These are phyloP conservation scores for Chlamydomonas sp. DNA, from an alignment of 139 green algal genomes.

Conservation along the genomic window DNA sequence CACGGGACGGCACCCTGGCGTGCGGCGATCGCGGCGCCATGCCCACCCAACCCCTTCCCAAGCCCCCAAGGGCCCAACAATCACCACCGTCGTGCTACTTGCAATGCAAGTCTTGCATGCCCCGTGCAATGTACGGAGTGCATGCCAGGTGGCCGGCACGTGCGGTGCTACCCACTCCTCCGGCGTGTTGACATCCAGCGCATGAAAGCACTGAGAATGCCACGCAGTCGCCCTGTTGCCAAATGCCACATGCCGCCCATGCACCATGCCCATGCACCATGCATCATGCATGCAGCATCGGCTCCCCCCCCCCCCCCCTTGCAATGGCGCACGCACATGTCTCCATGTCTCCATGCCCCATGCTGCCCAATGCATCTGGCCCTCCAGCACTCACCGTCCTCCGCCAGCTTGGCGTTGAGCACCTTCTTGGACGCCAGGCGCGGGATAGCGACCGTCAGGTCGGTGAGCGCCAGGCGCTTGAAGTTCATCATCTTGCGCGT, in stretches of 20 bases:
- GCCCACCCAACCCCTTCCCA: too few species aligned
- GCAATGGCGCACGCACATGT: neutral
- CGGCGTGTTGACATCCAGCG: too few species aligned
- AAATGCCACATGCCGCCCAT: too few species aligned
- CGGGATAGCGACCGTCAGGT: constrained; percentile 87
- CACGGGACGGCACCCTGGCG: too few species aligned
- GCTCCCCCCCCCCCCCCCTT: neutral
- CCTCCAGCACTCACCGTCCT: constrained; percentile 46
- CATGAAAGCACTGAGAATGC: too few species aligned
- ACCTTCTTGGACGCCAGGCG: constrained; percentile 82
- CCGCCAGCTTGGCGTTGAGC: constrained; percentile 64
- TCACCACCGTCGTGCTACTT: neutral
- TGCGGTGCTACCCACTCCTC: too few species aligned
- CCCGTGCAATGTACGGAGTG: too few species aligned
- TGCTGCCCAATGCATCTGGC: neutral
- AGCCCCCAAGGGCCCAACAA: too few species aligned
- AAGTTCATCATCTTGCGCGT: constrained; percentile 71
- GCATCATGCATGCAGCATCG: neutral
- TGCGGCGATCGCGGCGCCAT: too few species aligned
- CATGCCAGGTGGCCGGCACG: too few species aligned
- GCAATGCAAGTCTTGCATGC: neutral
- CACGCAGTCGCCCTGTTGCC: too few species aligned
- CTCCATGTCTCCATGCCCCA: neutral
- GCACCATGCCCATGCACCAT: neutral
- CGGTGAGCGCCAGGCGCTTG: constrained; percentile 90